Base-by-base conservation (phyloP, 2,329 filamentous ascomycete species). In the Paraconiothyrium brasiliense region DNA sequence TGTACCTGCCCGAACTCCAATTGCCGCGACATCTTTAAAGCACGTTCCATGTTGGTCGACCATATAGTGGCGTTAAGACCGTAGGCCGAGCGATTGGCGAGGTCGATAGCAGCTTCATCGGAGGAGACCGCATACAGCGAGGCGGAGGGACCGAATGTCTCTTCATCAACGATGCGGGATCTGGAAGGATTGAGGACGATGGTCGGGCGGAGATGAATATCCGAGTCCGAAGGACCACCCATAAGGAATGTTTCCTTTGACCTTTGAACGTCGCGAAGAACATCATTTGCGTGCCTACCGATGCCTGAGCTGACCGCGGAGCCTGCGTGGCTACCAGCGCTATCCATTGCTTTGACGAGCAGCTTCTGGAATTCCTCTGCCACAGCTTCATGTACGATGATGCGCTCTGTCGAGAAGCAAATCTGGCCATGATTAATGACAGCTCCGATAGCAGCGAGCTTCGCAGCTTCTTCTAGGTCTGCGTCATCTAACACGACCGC, bases 61-160 rank as follows among this genome's bases (percentile, higher is more conserved):
- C 92, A 94, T 1, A 95, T 86, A 0, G 91, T 85, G 4, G 88
- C 85, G 14, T 84, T 83, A n/a, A 95, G 83, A 3, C 92, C 92
- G 72, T 93, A 94, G 54, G 92, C 89, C 2, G 90, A 92, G 69
- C 93, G 90, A 73, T 95, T 95, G n/a, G 92, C 91, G 16, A 94
- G 78, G n/a, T 82, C 80, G 22, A 94, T 77, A 0, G 90, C 92
- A 63, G 92, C 89, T 24, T 91, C 90, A 59, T 91, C 89, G 1
- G 74, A 80, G 32, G 87, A 83, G n/a, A 93, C 84, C 11, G 84
- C 80, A 20, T 90, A 85, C 22, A 94, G 71, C n/a, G 87, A 87
- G 1, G 92, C 89, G 0, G 86, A 88, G 0, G 92, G 92, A 0
- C 91, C 92, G 69, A 95, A 95, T 0, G 87, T 90, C 79, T 94